A percentile compares a stretch with the other conserved stretches of the same genome.
Conservation (phyloP, 1,284 basidiomycete species). For the Laetiporus sulphureus region DNA sequence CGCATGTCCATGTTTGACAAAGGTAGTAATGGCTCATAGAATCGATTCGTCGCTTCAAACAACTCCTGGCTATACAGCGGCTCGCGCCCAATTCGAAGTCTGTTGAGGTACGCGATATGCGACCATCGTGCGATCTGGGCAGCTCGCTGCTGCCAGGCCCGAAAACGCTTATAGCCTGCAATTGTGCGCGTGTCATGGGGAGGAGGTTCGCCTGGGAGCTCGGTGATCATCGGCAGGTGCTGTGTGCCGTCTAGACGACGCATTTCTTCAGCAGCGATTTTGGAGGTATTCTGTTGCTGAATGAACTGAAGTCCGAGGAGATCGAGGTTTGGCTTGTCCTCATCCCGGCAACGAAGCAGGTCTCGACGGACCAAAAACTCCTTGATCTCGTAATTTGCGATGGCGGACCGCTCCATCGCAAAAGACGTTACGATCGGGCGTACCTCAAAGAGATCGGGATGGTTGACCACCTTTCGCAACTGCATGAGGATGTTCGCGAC, state of each 20-base stretch:
- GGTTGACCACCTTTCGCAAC: constrained; percentile 91
- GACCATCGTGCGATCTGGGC: constrained; percentile 57
- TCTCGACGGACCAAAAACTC: constrained; percentile 79
- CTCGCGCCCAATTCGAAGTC: constrained; percentile 55
- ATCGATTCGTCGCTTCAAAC: constrained; percentile 37
- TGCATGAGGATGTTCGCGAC: constrained; percentile 99
- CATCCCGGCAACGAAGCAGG: constrained; percentile 46
- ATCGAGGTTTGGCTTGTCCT: constrained; percentile 52
- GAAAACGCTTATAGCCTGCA: constrained; percentile 61
- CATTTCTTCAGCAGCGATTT: constrained; percentile 48
- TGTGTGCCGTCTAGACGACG: constrained; percentile 63
- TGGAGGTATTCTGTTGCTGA: constrained; percentile 41
- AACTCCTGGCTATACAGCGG: constrained; percentile 68
- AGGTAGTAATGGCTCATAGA: constrained; percentile 52
- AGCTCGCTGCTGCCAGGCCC: constrained; percentile 48
- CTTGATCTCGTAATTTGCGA: constrained; percentile 83
- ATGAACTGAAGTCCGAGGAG: constrained; percentile 64
- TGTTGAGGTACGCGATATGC: constrained; percentile 72
- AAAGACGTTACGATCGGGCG: constrained; percentile 92
- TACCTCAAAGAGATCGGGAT: constrained; percentile 94
- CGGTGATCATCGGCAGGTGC: constrained; percentile 53
- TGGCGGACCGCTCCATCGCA: constrained; percentile 75
- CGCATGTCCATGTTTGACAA: constrained; percentile 30
- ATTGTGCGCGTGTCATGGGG: constrained; percentile 73
- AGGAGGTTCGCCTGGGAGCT: constrained; percentile 51